A percentile compares a stretch with the other conserved stretches of the same genome.
phyloP scores from a whole-genome alignment of 2,329 filamentous ascomycete species.

The Fusarium denticulatum region DNA sequence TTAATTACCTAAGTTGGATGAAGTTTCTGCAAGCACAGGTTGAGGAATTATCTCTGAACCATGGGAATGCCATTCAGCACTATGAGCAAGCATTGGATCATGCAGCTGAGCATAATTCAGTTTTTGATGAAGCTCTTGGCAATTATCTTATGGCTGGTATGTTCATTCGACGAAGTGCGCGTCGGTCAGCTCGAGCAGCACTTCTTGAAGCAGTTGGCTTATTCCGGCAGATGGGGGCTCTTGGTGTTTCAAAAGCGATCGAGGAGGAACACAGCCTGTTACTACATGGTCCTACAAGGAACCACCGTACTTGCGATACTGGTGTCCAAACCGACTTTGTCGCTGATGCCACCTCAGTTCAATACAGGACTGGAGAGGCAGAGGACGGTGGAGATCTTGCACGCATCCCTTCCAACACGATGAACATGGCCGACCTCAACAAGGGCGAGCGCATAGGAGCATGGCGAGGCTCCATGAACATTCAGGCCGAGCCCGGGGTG shows the following conservation, averaged over 20 bases:
- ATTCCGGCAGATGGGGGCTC: slow-evolving; percentile 75
- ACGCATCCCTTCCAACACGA: slow-evolving; percentile 55
- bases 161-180: slow-evolving; percentile 71
- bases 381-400: slow-evolving; percentile 56
- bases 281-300: slow-evolving; percentile 69
- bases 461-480: slow-evolving; percentile 69
- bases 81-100: slow-evolving; percentile 81
- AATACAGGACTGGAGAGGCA: slow-evolving; percentile 60
- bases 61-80: slow-evolving; percentile 66
- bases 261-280: slow-evolving; percentile 74
- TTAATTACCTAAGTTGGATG: slow-evolving; percentile 79
- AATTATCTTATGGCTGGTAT: slow-evolving; percentile 80
- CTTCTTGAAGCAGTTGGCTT: slow-evolving; percentile 74
- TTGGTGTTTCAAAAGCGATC: slow-evolving; percentile 74
- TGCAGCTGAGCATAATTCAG: slow-evolving; percentile 71
- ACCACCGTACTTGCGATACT: slow-evolving; percentile 68
- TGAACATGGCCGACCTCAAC: slow-evolving; percentile 57
- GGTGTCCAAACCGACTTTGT: slow-evolving; percentile 78
- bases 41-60: slow-evolving; percentile 67
- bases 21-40: slow-evolving; percentile 75
- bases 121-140: slow-evolving; percentile 77
- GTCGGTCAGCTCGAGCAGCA: slow-evolving; percentile 74
- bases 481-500: slow-evolving; percentile 64
- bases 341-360: slow-evolving; percentile 62
- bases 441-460: slow-evolving; percentile 68